Percentiles rank a stretch among this genome's conserved stretches.
Conservation (phyloP, 164 flowering plant genomes). For the Vitis amurensis region DNA sequence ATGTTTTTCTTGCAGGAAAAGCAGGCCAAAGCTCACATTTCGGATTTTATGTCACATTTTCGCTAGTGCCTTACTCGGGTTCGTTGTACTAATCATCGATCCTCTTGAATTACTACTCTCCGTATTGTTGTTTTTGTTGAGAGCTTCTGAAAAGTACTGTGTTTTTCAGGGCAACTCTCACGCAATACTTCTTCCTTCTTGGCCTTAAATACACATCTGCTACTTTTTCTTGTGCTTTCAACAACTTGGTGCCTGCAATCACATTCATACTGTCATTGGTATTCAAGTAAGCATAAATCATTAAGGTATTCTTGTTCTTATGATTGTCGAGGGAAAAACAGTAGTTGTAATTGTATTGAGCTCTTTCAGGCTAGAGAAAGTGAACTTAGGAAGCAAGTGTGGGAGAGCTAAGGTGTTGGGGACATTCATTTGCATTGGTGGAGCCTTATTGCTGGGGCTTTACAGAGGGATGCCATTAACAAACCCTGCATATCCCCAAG, state of each 20-base stretch:
- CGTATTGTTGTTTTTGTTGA: not conserved
- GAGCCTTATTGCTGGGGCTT: constrained; percentile 55
- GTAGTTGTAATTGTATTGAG: not conserved
- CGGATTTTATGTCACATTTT: constrained; percentile 46
- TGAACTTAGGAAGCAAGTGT: constrained; percentile 44
- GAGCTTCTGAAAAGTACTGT: not conserved
- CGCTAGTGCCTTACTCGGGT: constrained; percentile 66
- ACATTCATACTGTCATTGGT: constrained; percentile 67
- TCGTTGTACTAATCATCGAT: constrained; percentile 10
- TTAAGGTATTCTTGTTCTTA: not conserved
- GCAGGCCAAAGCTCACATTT: constrained; percentile 44
- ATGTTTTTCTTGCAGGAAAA: constrained; percentile 50
- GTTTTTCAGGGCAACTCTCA: constrained; percentile 47
- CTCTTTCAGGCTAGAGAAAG: constrained; percentile 49
- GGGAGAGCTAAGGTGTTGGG: constrained; percentile 70
- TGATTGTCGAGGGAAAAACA: not conserved
- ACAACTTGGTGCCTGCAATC: constrained; percentile 62
- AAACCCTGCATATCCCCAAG: constrained; percentile 13
- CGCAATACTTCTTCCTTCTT: constrained; percentile 53
- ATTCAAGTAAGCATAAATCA: constrained; percentile 39
- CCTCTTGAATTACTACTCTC: not conserved
- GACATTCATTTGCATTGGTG: constrained; percentile 45
- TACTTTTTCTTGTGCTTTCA: constrained; percentile 64
- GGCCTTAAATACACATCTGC: constrained; percentile 70
- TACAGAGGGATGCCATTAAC: constrained; percentile 58